These are phyloP conservation scores for Tetrahymena thermophila DNA, from an alignment of 73 alveolate genomes.

Conservation along the genomic window DNA sequence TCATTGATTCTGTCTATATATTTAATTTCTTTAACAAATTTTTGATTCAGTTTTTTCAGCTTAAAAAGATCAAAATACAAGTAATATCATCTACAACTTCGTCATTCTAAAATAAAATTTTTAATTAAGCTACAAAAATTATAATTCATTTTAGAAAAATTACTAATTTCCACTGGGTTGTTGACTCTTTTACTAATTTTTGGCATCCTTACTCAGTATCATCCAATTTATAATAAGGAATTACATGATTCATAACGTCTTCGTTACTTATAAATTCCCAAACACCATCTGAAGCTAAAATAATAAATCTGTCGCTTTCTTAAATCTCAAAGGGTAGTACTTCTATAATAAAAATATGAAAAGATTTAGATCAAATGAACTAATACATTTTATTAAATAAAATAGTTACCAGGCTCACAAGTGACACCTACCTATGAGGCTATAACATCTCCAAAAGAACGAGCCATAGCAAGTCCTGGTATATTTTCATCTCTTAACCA, in stretches of 20 bases:
- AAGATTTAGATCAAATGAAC: background rate
- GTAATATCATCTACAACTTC: slow-evolving; percentile 28
- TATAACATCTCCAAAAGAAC: slow-evolving; percentile 89
- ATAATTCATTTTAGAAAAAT: background rate
- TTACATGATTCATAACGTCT: slow-evolving; percentile 29
- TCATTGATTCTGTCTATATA: background rate
- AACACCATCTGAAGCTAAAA: slow-evolving; percentile 46
- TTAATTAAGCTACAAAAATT: too few species aligned
- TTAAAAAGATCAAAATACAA: slow-evolving; percentile 22
- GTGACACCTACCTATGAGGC: slow-evolving; percentile 88
- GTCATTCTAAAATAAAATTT: background rate
- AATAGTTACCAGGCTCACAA: slow-evolving; percentile 52
- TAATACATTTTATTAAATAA: background rate
- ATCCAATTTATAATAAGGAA: slow-evolving; percentile 19
- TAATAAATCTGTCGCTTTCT: slow-evolving; percentile 10
- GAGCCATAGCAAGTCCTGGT: slow-evolving; percentile 97
- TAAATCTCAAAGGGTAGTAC: background rate
- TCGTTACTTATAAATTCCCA: slow-evolving; percentile 38
- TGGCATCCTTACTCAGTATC: slow-evolving; percentile 26
- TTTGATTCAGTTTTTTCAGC: background rate
- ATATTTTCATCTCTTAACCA: slow-evolving; percentile 83
- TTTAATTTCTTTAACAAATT: too few species aligned
- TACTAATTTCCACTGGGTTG: slow-evolving; percentile 17
- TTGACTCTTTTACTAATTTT: slow-evolving; percentile 25
- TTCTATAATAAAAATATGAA: background rate